Percentiles rank a stretch among this genome's conserved stretches.
These are phyloP conservation scores for Colletotrichum orchidophilum DNA, from an alignment of 2,329 filamentous ascomycete genomes.

Conservation along the genomic window DNA sequence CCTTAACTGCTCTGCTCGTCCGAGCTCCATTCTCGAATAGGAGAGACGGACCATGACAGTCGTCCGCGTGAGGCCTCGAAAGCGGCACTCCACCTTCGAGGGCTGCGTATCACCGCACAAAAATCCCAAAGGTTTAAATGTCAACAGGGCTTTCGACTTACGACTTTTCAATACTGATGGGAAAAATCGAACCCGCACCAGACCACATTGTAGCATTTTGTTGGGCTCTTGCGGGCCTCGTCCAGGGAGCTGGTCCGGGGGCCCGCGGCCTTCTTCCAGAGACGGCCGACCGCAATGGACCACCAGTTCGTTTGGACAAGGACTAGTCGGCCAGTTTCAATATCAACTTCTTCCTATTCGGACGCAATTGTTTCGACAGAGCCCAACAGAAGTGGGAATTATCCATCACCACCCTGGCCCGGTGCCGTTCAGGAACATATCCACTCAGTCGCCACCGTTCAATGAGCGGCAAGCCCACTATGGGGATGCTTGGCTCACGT, in stretches of 20 bases:
- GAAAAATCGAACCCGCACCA: not conserved
- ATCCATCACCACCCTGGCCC: slow-evolving; percentile 16
- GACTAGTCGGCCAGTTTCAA: slow-evolving; percentile 1
- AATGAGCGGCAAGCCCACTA: slow-evolving; percentile 23
- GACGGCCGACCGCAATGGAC: not conserved
- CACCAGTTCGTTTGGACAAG: slow-evolving; percentile 4
- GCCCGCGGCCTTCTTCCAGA: not conserved
- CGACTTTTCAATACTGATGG: not conserved
- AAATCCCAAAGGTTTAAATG: not conserved
- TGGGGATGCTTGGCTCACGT: slow-evolving; percentile 29
- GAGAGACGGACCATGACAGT: not conserved
- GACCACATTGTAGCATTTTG: slow-evolving; percentile 11
- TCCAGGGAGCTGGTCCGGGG: not conserved
- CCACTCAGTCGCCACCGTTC: slow-evolving; percentile 8
- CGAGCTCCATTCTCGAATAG: slow-evolving; percentile 22
- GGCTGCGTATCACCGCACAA: not conserved
- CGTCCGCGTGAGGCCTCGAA: slow-evolving; percentile 4
- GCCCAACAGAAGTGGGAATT: slow-evolving; percentile 30
- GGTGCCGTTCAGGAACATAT: not conserved
- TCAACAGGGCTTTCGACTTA: not conserved
- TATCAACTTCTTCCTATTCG: not conserved
- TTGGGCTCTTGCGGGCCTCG: slow-evolving; percentile 24
- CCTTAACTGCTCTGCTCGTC: not conserved
- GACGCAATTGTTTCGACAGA: slow-evolving; percentile 22
- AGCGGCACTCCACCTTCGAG: not conserved